Base-by-base conservation (phyloP, 352 stramenopile species). In the Phytophthora europaea region DNA sequence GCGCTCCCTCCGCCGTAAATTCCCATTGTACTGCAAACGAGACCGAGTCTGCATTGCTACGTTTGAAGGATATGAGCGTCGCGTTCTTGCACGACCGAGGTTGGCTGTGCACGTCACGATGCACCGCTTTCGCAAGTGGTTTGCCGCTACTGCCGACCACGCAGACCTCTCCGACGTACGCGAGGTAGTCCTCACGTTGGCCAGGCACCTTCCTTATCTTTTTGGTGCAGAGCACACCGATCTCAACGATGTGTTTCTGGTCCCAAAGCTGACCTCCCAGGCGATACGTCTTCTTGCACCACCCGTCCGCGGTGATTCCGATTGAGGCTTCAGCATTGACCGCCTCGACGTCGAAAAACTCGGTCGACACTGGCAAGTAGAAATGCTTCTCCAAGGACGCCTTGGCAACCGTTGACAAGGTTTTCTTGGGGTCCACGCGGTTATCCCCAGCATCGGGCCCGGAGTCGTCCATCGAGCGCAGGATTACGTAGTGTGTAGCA, bases 201-300 rank as follows among this genome's bases (percentile, higher is more conserved):
- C 65, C 59, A 12, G 73, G 58, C 12, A 55, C 62, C 69, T 58
- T 72, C 26, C 59, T 43, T 8, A 62, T 47, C 22, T 76, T 81
- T 55, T 74, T 81, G 26, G 73, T 79, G 53, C 78, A 83, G 20
- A 85, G 52, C 13, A 85, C 40, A 7, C 78, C 78, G 20, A 85
- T 73, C 31, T 85, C 78, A 18, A 85, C 75, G 60, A 85, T 80
- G 61, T 85, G 78, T 43, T 83, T 83, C 31, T 78, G 65, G 26
- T 83, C 75, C 75, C 75, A 85, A n/a, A 83, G 47, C 56, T 83
- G 78, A 2, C 78, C 69, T 20, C 75, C 75, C 26, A 85, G 43
- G 26, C 75, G 67, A 57, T 83, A 83, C 12, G 69, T 81, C 66
- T 85, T 85, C 38, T 81, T 81, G 40, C 73, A 70, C 78, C 78